phyloP scores from a whole-genome alignment of 106 monocot species.

The Dendrobium catenatum region DNA sequence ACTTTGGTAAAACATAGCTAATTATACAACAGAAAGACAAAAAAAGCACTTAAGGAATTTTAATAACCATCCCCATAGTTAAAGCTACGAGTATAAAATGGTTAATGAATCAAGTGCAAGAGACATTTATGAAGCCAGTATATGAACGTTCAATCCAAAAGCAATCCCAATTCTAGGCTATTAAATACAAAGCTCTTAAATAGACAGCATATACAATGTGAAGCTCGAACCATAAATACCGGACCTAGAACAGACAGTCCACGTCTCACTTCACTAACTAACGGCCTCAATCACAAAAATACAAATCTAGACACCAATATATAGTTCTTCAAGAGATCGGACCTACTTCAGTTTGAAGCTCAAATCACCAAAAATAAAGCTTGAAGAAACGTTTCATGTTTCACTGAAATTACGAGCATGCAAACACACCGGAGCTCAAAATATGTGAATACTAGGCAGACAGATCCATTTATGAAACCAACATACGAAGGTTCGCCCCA shows the following conservation, averaged over 20 bases:
- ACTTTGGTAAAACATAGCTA: background rate
- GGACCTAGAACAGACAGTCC: background rate
- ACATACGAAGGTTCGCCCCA: background rate
- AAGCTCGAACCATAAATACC: background rate
- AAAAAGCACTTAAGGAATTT: background rate
- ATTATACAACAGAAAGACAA: background rate
- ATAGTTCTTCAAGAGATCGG: background rate
- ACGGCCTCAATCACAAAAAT: background rate
- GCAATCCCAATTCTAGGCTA: background rate
- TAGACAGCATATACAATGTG: background rate
- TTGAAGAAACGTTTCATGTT: background rate
- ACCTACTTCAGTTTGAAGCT: background rate
- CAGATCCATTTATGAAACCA: background rate
- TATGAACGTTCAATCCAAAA: too few species aligned
- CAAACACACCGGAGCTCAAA: background rate
- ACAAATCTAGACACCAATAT: background rate
- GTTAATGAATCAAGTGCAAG: background rate
- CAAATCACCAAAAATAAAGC: background rate
- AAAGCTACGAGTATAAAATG: background rate
- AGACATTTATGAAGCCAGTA: background rate
- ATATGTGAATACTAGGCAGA: background rate
- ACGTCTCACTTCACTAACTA: background rate
- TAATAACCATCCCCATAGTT: background rate
- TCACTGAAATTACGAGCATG: background rate
- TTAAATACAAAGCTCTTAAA: background rate